Conservation (phyloP, 345 rosid genomes). For the Gossypium australe region DNA sequence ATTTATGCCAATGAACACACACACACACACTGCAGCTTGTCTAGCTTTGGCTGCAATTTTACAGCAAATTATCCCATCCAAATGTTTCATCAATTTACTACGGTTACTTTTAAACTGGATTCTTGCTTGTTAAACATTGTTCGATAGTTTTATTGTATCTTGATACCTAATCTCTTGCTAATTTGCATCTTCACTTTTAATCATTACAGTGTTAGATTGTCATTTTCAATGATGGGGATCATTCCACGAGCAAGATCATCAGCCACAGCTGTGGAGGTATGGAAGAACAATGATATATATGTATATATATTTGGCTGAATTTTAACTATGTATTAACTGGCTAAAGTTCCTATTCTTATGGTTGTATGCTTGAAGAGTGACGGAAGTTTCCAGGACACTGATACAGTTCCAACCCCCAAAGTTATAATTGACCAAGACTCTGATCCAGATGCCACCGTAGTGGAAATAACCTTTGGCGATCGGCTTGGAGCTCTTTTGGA, state of each 20-base stretch:
- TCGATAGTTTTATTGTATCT: not conserved
- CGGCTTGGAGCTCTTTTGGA: conserved; percentile 97
- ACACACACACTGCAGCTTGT: not conserved
- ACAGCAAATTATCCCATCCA: not conserved
- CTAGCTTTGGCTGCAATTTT: not conserved
- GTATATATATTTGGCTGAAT: not conserved
- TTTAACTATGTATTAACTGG: not conserved
- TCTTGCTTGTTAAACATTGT: not conserved
- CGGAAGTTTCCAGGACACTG: conserved; percentile 53
- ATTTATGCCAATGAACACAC: not conserved
- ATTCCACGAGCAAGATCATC: conserved; percentile 53
- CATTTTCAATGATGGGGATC: conserved; percentile 29
- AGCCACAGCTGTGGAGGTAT: conserved; percentile 73
- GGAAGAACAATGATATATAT: not conserved
- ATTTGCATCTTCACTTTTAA: not conserved
- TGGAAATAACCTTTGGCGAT: conserved; percentile 89
- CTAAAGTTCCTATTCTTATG: conserved; percentile 11
- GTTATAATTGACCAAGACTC: conserved; percentile 94
- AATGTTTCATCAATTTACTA: not conserved
- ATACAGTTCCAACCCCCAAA: conserved; percentile 71
- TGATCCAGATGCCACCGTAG: conserved; percentile 78
- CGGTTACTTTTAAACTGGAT: not conserved
- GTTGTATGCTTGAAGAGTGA: conserved; percentile 26
- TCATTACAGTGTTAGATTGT: conserved; percentile 34
- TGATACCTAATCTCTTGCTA: conserved; percentile 1